Evolutionary conservation across 1,284 basidiomycete genomes (phyloP), one percentile per base, ranked within the genome.

Genomic region (Mycena citricolor): DNA sequence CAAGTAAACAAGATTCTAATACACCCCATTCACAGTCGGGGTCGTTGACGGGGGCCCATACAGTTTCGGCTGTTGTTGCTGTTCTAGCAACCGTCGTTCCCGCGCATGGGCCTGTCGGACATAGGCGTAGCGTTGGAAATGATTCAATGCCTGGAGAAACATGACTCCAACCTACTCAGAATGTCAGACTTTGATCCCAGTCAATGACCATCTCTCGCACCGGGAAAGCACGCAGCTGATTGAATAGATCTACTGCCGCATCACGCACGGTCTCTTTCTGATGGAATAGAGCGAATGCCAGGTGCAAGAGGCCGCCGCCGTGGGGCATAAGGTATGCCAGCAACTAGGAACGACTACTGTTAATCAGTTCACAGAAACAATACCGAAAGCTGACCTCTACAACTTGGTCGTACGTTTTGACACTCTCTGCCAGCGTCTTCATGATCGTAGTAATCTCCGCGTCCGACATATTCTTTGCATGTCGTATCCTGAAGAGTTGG

Each of bases 201-300:
- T 38, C 21, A n/a, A 17, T 14, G 19, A 22, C 25, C 13, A 44
- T 23, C 39, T 30, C 35, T 71, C 82, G 55, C 61, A 94, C 93
- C 12, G 87, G 77, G 60, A 86, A 84, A 24, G 71, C 65, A 42
- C 90, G 80, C 24, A 97, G 62, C 44, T 83, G 81, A 56, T 90
- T 83, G 54, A 97, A 81, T 32, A 97, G 72, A 48, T 94, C 89
- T 16, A 97, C 78, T 0, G 89, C 86, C 13, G 80, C 71, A 23
- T 90, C 84, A 24, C 93, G 81, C 20, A 95, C 80, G 8, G 67
- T 61, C 51, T 86, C 77, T 26, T 77, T 76, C 30, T 90, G 88
- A 66, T 98, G 94, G 66, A 97, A 93, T 4, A 98, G 71, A 1
- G 91, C 90, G 62, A 94, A 91, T 17, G 86, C 86, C 20, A 99